Base-by-base conservation (phyloP, 768 basidiomycete species). In the Dioszegia aurantiaca region DNA sequence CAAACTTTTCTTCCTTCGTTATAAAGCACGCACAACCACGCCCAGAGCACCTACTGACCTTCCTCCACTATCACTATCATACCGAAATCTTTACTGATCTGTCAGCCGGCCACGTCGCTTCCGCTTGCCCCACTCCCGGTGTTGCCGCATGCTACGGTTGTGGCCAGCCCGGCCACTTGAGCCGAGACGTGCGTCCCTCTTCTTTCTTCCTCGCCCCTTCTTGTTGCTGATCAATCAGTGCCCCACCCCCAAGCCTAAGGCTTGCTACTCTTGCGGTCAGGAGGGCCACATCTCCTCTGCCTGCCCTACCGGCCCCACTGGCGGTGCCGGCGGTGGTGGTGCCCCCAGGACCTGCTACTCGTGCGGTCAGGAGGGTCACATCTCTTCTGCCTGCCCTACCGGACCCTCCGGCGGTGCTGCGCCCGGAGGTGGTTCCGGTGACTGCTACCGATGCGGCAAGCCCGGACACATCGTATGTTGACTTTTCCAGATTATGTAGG, bases 361-460 rank as follows among this genome's bases (percentile, higher is more conserved):
- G 48, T 77, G 75, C 53, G 70, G 70, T 30, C 65, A 74, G 61
- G 73, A 74, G 57, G 75, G 73, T 33, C 75, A 77, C 70, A 59
- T 77, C 61, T 70, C 73, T 36, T 64, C 68, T 36, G 67, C 62
- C 30, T 77, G 75, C 66, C 73, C 75, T 23, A 41, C 56, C 17
- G 69, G 65, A 42, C 65, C 69, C 58, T 59, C 62, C 58, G 73
- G 63, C 45, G 55, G 33, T 55, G 61, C 54, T 40, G 65, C 67
- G 51, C 65, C 52, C 39, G 65, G 47, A 36, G 33, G 33, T 6
- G 33, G 33, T 33, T 61, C 62, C 55, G 73, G 73, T 47, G 72
- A 73, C 53, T 77, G 75, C 63, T 77, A 73, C 70, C 55, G 63
- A 60, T 77, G 75, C 56, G 75, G 75, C 54, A 73, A 77, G 66